These are phyloP conservation scores for Trichoderma semiorbis DNA, from an alignment of 2,329 filamentous ascomycete species.

Conservation along the genomic window DNA sequence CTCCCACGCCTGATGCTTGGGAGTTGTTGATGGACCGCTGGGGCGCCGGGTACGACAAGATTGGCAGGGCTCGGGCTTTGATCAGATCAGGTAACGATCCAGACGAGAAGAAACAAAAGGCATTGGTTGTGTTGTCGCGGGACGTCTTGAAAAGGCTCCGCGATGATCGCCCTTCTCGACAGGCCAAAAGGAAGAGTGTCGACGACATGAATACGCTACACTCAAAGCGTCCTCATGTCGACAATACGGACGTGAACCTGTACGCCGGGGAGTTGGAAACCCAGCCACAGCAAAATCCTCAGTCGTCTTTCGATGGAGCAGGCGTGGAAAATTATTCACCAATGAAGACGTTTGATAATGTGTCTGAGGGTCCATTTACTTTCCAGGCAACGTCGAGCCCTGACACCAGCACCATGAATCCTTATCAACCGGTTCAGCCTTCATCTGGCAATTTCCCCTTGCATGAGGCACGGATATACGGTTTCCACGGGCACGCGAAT, in stretches of 20 bases:
- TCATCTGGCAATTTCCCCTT: background rate
- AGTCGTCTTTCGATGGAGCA: background rate
- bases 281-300: background rate
- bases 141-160: slow-evolving; percentile 76
- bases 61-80: slow-evolving; percentile 53
- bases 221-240: background rate
- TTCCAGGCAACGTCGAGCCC: slow-evolving; percentile 27
- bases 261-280: background rate
- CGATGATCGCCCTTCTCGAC: slow-evolving; percentile 57
- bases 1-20: slow-evolving; percentile 68
- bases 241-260: background rate
- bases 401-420: slow-evolving; percentile 19
- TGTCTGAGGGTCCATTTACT: slow-evolving; percentile 24
- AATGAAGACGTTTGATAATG: slow-evolving; percentile 24
- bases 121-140: slow-evolving; percentile 66
- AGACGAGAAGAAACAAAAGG: slow-evolving; percentile 58
- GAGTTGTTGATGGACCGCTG: slow-evolving; percentile 65
- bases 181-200: slow-evolving; percentile 29
- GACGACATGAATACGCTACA: background rate
- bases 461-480: background rate
- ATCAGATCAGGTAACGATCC: slow-evolving; percentile 19
- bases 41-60: slow-evolving; percentile 43
- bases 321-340: slow-evolving; percentile 24
- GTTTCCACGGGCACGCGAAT: background rate
- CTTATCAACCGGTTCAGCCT: slow-evolving; percentile 24